phyloP scores from a whole-genome alignment of 2,329 filamentous ascomycete genomes.

The Calonectria pseudoturangicola region DNA sequence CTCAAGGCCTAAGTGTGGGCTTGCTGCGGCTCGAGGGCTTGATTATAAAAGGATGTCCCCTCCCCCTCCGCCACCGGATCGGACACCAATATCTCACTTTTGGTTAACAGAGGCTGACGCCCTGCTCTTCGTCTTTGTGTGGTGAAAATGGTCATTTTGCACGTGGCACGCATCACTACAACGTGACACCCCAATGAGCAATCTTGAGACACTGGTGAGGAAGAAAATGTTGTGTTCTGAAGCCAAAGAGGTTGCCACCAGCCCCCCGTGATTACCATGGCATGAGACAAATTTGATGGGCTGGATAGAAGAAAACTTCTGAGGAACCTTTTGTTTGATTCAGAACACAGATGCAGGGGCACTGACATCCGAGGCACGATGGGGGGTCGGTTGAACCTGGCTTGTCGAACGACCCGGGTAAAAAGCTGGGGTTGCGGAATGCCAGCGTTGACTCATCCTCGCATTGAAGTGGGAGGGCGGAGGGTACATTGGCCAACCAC shows the following conservation, averaged over 20 bases:
- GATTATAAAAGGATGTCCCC: slow-evolving; percentile 14
- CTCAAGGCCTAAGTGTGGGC: background rate
- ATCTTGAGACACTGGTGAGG: background rate
- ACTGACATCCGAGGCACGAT: slow-evolving; percentile 29
- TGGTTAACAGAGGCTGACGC: background rate
- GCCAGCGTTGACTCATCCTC: slow-evolving; percentile 58
- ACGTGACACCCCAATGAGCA: background rate
- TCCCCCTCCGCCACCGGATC: background rate
- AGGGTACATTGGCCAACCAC: slow-evolving; percentile 58
- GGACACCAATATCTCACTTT: background rate
- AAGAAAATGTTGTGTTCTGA: background rate
- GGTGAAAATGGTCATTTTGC: background rate
- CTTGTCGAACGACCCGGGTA: slow-evolving; percentile 39
- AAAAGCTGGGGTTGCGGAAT: slow-evolving; percentile 51
- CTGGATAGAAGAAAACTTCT: background rate
- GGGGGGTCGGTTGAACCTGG: slow-evolving; percentile 2
- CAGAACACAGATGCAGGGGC: slow-evolving; percentile 27
- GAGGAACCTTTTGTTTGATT: background rate
- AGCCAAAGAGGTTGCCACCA: background rate
- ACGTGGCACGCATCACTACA: background rate
- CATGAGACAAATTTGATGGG: background rate
- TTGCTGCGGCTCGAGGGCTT: background rate
- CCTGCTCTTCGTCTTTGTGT: background rate
- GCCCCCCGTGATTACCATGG: background rate
- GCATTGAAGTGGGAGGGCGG: slow-evolving; percentile 42